Conservation (phyloP, 2,329 filamentous ascomycete genomes). For the Ilyonectria mors-panacis region DNA sequence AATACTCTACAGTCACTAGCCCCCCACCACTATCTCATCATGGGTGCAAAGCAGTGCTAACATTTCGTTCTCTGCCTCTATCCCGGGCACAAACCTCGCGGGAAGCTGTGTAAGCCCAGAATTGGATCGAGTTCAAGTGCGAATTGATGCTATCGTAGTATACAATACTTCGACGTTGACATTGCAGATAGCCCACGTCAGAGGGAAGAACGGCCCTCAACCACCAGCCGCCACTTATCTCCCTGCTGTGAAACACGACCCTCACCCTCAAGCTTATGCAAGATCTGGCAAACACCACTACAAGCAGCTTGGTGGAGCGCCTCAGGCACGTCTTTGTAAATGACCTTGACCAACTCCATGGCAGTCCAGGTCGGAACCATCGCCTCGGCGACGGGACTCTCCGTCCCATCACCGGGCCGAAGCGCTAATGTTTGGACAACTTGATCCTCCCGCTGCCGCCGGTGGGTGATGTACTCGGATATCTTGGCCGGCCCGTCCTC, state of each 20-base stretch:
- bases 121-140: neutral
- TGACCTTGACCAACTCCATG: constrained; percentile 88
- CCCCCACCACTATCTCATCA: neutral
- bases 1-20: neutral
- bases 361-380: constrained; percentile 69
- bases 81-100: neutral
- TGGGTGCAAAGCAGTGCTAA: neutral
- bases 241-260: constrained; percentile 70
- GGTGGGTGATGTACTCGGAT: constrained; percentile 85
- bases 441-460: constrained; percentile 84
- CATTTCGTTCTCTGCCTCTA: neutral
- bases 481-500: constrained; percentile 81
- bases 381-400: constrained; percentile 45
- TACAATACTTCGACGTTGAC: neutral
- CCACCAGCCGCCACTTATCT: constrained; percentile 48
- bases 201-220: constrained; percentile 42
- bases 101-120: too few relatives aligned
- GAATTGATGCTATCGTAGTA: neutral
- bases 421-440: constrained; percentile 73
- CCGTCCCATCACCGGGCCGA: constrained; percentile 50
- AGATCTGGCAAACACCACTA: constrained; percentile 81
- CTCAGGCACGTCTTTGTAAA: constrained; percentile 86
- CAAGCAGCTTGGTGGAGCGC: constrained; percentile 83
- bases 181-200: constrained; percentile 28
- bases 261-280: constrained; percentile 84